Conservation (phyloP, 768 basidiomycete species). For the Roridomyces roridus region DNA sequence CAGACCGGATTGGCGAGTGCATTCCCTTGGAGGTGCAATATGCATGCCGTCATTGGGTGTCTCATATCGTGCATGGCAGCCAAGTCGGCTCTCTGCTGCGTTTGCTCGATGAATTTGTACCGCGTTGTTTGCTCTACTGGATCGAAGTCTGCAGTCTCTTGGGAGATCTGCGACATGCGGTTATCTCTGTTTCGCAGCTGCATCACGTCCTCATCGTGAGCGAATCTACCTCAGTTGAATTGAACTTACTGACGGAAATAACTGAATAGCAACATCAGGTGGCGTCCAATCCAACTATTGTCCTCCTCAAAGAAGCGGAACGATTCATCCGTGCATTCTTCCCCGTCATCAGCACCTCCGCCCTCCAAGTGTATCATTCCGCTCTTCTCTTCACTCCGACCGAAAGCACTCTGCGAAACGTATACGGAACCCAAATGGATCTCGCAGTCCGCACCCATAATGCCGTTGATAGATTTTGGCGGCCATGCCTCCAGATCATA, state of each 20-base stretch:
- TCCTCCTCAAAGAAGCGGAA: constrained; percentile 12
- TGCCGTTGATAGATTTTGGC: background rate
- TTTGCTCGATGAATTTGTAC: constrained; percentile 15
- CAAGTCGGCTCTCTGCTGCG: constrained; percentile 1
- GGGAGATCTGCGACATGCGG: constrained; percentile 3
- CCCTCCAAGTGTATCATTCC: constrained; percentile 20
- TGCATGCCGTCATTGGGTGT: constrained; percentile 28
- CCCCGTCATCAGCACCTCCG: constrained; percentile 16
- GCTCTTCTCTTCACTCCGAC: background rate
- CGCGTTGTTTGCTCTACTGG: constrained; percentile 28
- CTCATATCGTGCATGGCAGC: constrained; percentile 17
- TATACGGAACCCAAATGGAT: background rate
- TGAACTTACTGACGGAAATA: background rate
- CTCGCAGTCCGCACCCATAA: background rate
- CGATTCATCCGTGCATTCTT: constrained; percentile 14
- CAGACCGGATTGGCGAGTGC: background rate
- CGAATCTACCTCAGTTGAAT: background rate
- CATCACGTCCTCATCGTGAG: background rate
- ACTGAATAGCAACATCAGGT: background rate
- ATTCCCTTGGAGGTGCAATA: constrained; percentile 26
- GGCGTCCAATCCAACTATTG: background rate
- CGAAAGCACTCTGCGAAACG: background rate
- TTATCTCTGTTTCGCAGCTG: background rate
- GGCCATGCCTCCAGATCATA: background rate
- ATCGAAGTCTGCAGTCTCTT: constrained; percentile 24